Base-by-base conservation (phyloP, 176 grass and related monocot genomes). In the Cocos nucifera region DNA sequence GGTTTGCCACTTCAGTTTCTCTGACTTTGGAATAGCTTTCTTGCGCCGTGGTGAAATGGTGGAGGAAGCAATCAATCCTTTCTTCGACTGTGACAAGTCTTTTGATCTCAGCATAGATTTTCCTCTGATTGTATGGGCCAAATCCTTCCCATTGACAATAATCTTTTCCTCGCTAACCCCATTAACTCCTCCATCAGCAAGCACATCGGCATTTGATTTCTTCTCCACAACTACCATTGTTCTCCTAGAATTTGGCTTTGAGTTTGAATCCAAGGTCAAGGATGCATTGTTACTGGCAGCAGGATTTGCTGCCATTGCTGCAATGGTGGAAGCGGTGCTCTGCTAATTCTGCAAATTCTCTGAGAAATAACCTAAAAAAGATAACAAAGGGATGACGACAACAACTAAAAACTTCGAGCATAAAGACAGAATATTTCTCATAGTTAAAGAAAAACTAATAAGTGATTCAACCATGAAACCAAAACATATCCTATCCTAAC, bases 231-330 rank as follows among this genome's bases (percentile, higher is more conserved):
- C 32, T 62, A 71, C 32, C 48, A 77, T 66, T n/a, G 79, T 82
- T 50, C 74, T 72, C 62, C 63, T 83, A 49, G 73, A 73, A 71
- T 91, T 78, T 66, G 76, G 72, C 70, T 82, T 85, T 56, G 21
- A 21, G 84, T 78, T 77, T 1, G 83, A 85, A 29, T 87, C 80
- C 39, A 85, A 59, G 57, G 79, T 90, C 58, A 80, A 58, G 52
- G 86, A 80, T 73, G 77, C 74, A 23, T 81, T 88, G 22, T 66
- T 68, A 78, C 83, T 89, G 20, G 71, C 68, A 44, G 74, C 66
- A 3, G 73, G 26, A 51, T 17, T 44, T 39, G 32, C 6, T 39
- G 32, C 32, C 26, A 78, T 81, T 59, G 85, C 21, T 4, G 78
- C 86, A 24, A 80, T 72, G 65, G 80, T 75, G 32, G 87, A 80